Evolutionary conservation across 106 monocot genomes (phyloP).

Genomic region (Dendrobium catenatum): DNA sequence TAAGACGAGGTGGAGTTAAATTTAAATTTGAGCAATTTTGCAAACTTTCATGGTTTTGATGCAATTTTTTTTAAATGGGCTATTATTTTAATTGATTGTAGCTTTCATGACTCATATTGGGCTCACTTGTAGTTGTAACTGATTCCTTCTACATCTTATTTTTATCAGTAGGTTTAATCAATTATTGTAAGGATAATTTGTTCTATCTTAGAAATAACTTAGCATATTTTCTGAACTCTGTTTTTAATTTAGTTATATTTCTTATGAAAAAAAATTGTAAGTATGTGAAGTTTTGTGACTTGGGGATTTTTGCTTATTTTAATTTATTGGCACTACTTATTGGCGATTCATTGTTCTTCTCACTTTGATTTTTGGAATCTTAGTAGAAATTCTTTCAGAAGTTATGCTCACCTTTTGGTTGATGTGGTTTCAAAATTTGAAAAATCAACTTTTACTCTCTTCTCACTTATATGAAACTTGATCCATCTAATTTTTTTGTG

Average conservation of each 20-base stretch:
- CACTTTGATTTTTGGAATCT: background rate
- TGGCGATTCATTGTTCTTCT: background rate
- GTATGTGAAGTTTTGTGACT: too few relatives aligned
- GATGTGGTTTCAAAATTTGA: background rate
- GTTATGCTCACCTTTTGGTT: background rate
- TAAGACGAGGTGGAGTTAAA: too few relatives aligned
- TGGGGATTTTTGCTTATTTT: too few relatives aligned
- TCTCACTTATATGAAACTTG: too few relatives aligned
- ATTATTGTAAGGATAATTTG: background rate
- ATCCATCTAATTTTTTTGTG: background rate
- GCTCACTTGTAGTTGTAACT: background rate
- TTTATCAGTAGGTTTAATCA: background rate
- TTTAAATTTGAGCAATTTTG: too few relatives aligned
- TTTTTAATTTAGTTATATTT: background rate
- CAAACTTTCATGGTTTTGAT: too few relatives aligned
- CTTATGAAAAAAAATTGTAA: background rate
- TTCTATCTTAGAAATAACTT: background rate
- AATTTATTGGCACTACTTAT: background rate
- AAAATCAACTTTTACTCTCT: background rate
- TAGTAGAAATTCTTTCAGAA: background rate
- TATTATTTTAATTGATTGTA: background rate
- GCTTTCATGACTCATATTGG: background rate
- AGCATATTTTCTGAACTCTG: background rate
- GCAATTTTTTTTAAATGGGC: too few relatives aligned
- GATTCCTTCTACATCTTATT: background rate